phyloP scores from a whole-genome alignment of 1,284 basidiomycete species.

The Fomitopsis palustris region DNA sequence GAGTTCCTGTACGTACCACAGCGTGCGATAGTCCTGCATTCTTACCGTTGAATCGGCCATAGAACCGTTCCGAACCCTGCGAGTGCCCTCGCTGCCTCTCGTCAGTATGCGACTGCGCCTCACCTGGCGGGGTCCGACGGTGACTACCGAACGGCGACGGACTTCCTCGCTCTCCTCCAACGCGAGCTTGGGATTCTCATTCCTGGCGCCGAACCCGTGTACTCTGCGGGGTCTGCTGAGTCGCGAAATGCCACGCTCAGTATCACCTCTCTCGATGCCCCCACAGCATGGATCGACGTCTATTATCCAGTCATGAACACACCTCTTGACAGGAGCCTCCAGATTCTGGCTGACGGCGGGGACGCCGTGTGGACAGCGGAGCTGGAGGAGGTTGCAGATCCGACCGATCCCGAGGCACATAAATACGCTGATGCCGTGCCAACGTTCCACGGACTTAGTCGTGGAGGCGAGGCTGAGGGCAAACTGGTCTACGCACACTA shows the following conservation, averaged over 20 bases:
- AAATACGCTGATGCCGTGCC: constrained; percentile 56
- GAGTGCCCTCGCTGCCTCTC: constrained; percentile 55
- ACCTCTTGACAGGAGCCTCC: constrained; percentile 58
- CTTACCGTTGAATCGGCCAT: constrained; percentile 13
- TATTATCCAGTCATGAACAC: constrained; percentile 86
- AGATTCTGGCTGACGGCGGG: constrained; percentile 57
- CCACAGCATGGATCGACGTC: constrained; percentile 74
- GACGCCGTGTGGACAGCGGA: constrained; percentile 61
- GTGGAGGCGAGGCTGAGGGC: constrained; percentile 60
- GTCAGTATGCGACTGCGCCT: constrained; percentile 60
- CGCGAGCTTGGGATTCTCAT: constrained; percentile 50
- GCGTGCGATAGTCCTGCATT: neutral
- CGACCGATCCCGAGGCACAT: constrained; percentile 58
- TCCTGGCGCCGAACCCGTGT: constrained; percentile 49
- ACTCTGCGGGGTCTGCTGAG: constrained; percentile 57
- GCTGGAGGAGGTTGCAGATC: constrained; percentile 64
- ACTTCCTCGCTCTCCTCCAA: constrained; percentile 62
- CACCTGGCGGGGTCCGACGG: constrained; percentile 68
- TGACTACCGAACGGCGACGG: constrained; percentile 64
- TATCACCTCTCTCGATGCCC: constrained; percentile 42
- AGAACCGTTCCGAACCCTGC: constrained; percentile 55
- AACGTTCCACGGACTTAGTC: constrained; percentile 70
- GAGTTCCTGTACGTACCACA: constrained; percentile 17
- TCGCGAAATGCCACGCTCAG: constrained; percentile 65
- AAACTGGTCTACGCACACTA: constrained; percentile 81